A percentile compares a stretch with the other conserved stretches of the same genome.
Evolutionary conservation across 352 stramenopile species (phyloP).

Genomic region (Blastocystis sp.): DNA sequence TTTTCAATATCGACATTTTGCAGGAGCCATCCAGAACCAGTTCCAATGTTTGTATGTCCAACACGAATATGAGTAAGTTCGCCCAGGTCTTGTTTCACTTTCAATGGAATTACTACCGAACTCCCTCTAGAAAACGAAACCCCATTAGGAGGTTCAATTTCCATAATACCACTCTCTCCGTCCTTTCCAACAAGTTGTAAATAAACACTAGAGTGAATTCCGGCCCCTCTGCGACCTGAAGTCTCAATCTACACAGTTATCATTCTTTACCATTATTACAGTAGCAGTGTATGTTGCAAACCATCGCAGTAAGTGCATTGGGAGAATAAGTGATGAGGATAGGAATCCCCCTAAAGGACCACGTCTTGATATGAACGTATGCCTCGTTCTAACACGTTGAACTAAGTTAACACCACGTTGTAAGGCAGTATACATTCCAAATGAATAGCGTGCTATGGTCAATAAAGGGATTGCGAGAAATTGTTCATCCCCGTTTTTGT

Average conservation of each 20-base stretch:
- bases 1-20: conserved; percentile 36
- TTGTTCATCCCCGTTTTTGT: too few species aligned
- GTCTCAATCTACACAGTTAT: conserved; percentile 45
- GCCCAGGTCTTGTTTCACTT: conserved; percentile 31
- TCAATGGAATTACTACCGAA: conserved; percentile 44
- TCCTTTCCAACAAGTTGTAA: conserved; percentile 54
- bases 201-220: conserved; percentile 62
- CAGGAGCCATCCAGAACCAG: conserved; percentile 35
- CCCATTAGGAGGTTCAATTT: conserved; percentile 41
- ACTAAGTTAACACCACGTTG: background rate
- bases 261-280: background rate
- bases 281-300: conserved; percentile 50
- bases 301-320: background rate
- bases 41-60: conserved; percentile 55
- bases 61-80: conserved; percentile 42
- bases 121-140: conserved; percentile 30
- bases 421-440: background rate
- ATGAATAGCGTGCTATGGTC: background rate
- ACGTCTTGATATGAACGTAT: background rate
- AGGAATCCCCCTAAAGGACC: background rate
- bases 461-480: too few species aligned
- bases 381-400: background rate
- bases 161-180: conserved; percentile 47
- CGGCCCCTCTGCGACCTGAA: conserved; percentile 35
- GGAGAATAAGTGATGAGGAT: background rate